Base-by-base conservation (phyloP, 108 stramenopile species). In the Cyclostephanos invisitatus region DNA sequence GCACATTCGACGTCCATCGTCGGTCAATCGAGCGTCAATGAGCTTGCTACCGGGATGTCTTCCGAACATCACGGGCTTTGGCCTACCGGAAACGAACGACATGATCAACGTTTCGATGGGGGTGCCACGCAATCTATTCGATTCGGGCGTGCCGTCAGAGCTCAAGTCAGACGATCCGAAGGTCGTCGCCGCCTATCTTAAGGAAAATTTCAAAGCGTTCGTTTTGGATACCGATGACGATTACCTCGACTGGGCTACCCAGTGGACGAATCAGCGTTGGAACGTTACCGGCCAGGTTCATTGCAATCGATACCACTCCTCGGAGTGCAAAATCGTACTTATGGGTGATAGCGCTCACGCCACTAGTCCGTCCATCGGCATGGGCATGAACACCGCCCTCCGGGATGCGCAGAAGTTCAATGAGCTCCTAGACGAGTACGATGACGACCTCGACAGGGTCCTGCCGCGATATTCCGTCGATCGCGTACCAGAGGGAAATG, bases 331-430 rank as follows among this genome's bases (percentile, higher is more conserved):
- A 42, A 72, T 81, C 54, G 64, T 82, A 5, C 6, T 86, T 12
- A 64, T 84, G 70, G 86, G 86, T 24, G 86, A 86, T 46, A 84
- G 84, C 0, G 86, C 79, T 2, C 86, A 87, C 48, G 86, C 86
- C 7, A 87, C 86, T 0, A 70, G 67, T 11, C 86, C 86, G 11
- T 53, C 54, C 18, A 87, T 87, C 61, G 86, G 86, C 0, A 83
- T 83, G 86, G 86, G 86, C 8, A 87, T 87, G 86, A 87, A 87
- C 44, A 87, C 86, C 2, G 86, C 86, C n/a, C 51, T 87, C 0
- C 42, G 79, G n/a, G 86, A 87, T 71, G 86, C 86, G 5, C 70
- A 71, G 29, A 75, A 78, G 38, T 75, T 87, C 15, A 58, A 67
- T 56, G 71, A 85, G 40, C n/a, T 87, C 2, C 61, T 87, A 24